Base-by-base conservation (phyloP, 805 yeast genomes). In the Starmerella potacharoeniae region DNA sequence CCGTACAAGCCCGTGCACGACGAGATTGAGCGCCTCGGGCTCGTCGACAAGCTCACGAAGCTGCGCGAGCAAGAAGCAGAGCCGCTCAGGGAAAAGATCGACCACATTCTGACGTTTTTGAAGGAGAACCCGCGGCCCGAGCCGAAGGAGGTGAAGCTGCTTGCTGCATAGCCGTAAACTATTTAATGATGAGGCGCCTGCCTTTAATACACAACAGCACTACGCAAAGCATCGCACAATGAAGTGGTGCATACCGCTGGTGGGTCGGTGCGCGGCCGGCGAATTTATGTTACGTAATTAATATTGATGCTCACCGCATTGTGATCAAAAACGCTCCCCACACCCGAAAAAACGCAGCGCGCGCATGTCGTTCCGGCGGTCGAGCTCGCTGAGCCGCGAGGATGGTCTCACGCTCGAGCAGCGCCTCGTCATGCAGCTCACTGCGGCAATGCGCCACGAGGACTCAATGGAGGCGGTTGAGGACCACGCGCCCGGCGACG, bases 381-480 rank as follows among this genome's bases (percentile, higher is more conserved):
- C 49, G 49, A 46, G 49, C 40, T 46, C 49, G 14, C 31, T 46
- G 37, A 46, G 49, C 30, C 49, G 49, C 34, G 54, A 52, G n/a
- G 44, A 58, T 13, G 60, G 56, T 6, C 29, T 52, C 56, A 52
- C 53, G 28, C 52, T 60, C 33, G 63, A 60, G 54, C 63, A 60
- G 57, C 53, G 62, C 36, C 60, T 60, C 28, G 63, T 54, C 11
- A 37, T 49, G 56, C 62, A 59, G 55, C 56, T 60, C n/a, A 51
- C 60, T 14, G 60, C 57, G 22, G 62, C 63, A 7, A 52, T 60
- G 50, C 35, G 45, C 39, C 63, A 59, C 17, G 62, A 60, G 6
- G 60, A 59, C 34, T 29, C 42, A 13, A 14, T 28, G 17, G 39
- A 30, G n/a, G 44, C 28, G 17, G 45, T 44, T 16, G 46, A 39